Percentiles rank a stretch among this genome's conserved stretches.
These are phyloP conservation scores for Massarina eburnea DNA, from an alignment of 2,329 filamentous ascomycete genomes.

Conservation along the genomic window DNA sequence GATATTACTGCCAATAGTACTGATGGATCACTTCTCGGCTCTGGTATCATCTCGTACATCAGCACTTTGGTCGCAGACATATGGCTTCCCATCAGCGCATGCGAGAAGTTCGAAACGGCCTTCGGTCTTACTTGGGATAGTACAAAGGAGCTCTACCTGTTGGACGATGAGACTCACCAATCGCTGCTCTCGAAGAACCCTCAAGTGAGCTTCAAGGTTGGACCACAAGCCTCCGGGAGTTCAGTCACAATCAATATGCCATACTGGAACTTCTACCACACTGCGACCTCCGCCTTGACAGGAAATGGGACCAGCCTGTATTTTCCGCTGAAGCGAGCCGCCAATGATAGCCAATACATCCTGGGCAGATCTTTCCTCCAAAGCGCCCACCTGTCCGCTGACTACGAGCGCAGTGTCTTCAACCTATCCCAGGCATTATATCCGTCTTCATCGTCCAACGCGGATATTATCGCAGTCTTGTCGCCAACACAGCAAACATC, in stretches of 20 bases:
- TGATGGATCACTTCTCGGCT: conserved; percentile 19
- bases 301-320: conserved; percentile 30
- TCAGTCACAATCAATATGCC: conserved; percentile 38
- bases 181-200: conserved; percentile 35
- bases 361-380: conserved; percentile 46
- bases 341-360: conserved; percentile 41
- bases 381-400: conserved; percentile 44
- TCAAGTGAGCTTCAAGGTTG: conserved; percentile 34
- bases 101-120: conserved; percentile 36
- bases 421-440: conserved; percentile 53
- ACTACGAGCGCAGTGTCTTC: conserved; percentile 37
- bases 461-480: conserved; percentile 42
- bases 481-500: conserved; percentile 10
- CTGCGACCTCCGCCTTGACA: conserved; percentile 19
- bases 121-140: conserved; percentile 44
- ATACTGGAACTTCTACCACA: conserved; percentile 43
- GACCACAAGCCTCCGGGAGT: conserved; percentile 23
- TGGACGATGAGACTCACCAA: conserved; percentile 41
- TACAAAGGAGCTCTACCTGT: conserved; percentile 36
- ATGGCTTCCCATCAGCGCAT: conserved; percentile 42
- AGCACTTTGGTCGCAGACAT: conserved; percentile 44
- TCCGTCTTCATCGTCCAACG: conserved; percentile 45
- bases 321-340: conserved; percentile 43
- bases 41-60: conserved; percentile 34
- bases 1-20: conserved; percentile 21